A percentile compares a stretch with the other conserved stretches of the same genome.
These are phyloP conservation scores for Maudiozyma serrabonitensis DNA, from an alignment of 805 yeast species.

Conservation along the genomic window DNA sequence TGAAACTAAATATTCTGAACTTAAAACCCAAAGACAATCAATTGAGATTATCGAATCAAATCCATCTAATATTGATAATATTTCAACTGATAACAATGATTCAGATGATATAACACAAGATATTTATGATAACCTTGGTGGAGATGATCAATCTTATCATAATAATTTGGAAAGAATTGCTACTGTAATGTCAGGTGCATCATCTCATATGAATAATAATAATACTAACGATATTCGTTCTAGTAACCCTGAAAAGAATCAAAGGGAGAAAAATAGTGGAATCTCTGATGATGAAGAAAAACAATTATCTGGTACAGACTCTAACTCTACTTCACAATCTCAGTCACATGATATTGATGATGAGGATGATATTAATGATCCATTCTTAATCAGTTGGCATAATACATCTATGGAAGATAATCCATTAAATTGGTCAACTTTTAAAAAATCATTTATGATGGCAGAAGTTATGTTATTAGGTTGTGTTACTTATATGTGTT, in stretches of 20 bases:
- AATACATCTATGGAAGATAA: slow-evolving; percentile 41
- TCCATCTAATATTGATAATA: no score
- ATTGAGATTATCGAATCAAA: no score
- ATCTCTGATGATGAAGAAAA: slow-evolving; percentile 1
- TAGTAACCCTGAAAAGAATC: neutral
- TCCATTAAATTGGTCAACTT: slow-evolving; percentile 47
- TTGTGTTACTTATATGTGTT: slow-evolving; percentile 44
- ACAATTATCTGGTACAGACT: slow-evolving; percentile 1
- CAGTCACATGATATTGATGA: neutral
- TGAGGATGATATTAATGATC: slow-evolving; percentile 13
- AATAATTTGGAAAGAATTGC: neutral
- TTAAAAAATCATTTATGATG: slow-evolving; percentile 32
- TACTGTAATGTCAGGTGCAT: neutral
- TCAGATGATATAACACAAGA: neutral
- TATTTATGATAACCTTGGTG: neutral
- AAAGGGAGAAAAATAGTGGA: neutral
- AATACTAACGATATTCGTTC: neutral
- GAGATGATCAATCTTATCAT: neutral
- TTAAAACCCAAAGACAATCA: no score
- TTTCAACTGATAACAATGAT: neutral
- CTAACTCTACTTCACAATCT: neutral
- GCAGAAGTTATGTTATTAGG: slow-evolving; percentile 38
- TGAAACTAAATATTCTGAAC: neutral
- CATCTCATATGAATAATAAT: neutral
- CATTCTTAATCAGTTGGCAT: slow-evolving; percentile 19